phyloP scores from a whole-genome alignment of 106 monocot species.

The Ottelia alismoides region DNA sequence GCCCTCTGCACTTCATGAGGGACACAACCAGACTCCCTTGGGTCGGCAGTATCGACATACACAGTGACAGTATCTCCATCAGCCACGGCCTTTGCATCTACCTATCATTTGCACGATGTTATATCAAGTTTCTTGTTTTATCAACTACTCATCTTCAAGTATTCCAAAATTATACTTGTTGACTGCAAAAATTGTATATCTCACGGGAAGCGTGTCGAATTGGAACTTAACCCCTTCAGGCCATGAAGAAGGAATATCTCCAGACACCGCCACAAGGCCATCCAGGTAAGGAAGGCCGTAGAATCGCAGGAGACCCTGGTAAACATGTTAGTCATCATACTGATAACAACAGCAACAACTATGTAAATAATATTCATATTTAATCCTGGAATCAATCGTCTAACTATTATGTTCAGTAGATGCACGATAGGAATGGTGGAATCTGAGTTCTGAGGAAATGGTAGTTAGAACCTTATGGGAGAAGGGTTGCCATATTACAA shows the following conservation, averaged over 20 bases:
- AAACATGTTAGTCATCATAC: too few species aligned
- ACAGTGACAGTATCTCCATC: slow-evolving; percentile 91
- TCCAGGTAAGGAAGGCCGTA: slow-evolving; percentile 53
- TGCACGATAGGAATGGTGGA: too few species aligned
- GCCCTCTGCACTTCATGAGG: slow-evolving; percentile 47
- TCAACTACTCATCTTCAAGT: too few species aligned
- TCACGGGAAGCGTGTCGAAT: slow-evolving; percentile 27
- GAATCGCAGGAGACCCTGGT: slow-evolving; percentile 70
- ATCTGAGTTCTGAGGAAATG: too few species aligned
- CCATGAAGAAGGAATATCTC: slow-evolving; percentile 7
- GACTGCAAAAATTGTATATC: background rate
- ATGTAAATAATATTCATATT: too few species aligned
- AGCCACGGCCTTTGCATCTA: slow-evolving; percentile 53
- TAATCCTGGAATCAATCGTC: too few species aligned
- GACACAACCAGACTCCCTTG: slow-evolving; percentile 39
- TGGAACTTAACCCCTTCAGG: slow-evolving; percentile 56
- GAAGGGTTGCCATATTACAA: too few species aligned
- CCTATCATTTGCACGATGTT: slow-evolving; percentile 30
- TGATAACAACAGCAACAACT: too few species aligned
- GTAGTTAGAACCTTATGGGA: too few species aligned
- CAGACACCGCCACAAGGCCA: slow-evolving; percentile 3
- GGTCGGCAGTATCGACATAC: slow-evolving; percentile 46
- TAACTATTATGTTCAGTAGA: too few species aligned
- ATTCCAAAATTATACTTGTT: too few species aligned
- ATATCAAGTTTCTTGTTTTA: too few species aligned